phyloP scores from a whole-genome alignment of 257 asterid species.

The Mitragyna speciosa region DNA sequence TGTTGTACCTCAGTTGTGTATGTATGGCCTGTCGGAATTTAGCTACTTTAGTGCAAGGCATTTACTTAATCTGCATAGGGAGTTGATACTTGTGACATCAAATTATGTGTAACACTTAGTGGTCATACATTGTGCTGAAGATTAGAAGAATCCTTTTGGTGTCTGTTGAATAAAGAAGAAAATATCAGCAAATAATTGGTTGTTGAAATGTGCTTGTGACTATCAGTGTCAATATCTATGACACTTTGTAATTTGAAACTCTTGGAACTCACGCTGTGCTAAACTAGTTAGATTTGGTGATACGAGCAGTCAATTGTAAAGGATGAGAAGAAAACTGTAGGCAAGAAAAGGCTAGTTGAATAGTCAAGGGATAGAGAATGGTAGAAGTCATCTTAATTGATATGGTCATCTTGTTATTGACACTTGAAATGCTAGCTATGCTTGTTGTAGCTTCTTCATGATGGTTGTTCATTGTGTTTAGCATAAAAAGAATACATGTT shows the following conservation, averaged over 20 bases:
- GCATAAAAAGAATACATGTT: too few species aligned
- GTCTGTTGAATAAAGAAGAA: constrained; percentile 1
- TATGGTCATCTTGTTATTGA: neutral
- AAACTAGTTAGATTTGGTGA: neutral
- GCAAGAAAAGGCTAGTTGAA: neutral
- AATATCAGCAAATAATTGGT: neutral
- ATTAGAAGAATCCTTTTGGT: neutral
- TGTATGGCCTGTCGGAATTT: neutral
- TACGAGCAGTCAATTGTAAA: neutral
- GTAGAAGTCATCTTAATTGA: neutral
- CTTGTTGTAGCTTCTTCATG: neutral
- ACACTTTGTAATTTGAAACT: neutral
- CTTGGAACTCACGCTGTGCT: neutral
- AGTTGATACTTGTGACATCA: too few species aligned
- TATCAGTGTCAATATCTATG: neutral
- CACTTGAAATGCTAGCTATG: neutral
- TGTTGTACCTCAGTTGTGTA: constrained; percentile 3
- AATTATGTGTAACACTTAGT: neutral
- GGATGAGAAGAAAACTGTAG: neutral
- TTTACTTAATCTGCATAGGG: neutral
- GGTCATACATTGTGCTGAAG: neutral
- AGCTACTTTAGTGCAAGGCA: neutral
- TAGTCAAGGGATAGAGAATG: neutral
- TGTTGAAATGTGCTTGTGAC: neutral
- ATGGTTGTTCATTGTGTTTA: neutral